A percentile compares a stretch with the other conserved stretches of the same genome.
Conservation (phyloP, 352 stramenopile genomes). For the Pythium plurisporium region DNA sequence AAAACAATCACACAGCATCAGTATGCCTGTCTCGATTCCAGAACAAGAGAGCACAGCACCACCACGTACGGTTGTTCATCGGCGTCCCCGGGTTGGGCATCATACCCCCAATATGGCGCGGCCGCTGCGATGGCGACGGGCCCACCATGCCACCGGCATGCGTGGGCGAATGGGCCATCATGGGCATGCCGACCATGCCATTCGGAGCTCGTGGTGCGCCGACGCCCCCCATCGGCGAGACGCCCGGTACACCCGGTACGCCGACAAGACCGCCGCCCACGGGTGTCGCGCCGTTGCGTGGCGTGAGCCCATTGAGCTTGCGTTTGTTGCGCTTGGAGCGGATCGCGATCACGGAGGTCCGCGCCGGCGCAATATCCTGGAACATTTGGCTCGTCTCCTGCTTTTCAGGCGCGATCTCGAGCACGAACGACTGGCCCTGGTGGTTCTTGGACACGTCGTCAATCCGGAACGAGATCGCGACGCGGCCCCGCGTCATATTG, state of each 20-base stretch:
- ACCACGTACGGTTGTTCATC: conserved; percentile 17
- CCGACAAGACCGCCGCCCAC: background rate
- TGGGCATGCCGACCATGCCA: conserved; percentile 14
- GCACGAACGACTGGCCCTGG: conserved; percentile 92
- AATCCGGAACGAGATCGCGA: conserved; percentile 91
- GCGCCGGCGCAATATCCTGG: conserved; percentile 87
- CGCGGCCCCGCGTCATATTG: conserved; percentile 83
- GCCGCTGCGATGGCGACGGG: conserved; percentile 11
- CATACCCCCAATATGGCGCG: conserved; percentile 14
- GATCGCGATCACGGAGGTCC: conserved; percentile 88
- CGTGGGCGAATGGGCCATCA: conserved; percentile 15
- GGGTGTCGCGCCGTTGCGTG: conserved; percentile 14
- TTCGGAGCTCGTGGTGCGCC: no score
- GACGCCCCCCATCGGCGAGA: no score
- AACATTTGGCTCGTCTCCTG: conserved; percentile 80
- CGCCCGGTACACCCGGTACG: background rate
- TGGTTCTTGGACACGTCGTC: conserved; percentile 98
- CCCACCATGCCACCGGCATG: background rate
- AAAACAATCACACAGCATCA: background rate
- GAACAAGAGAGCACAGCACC: background rate
- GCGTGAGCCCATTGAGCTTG: conserved; percentile 48
- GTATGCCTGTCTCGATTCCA: background rate
- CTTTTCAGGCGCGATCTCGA: conserved; percentile 88
- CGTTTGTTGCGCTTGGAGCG: conserved; percentile 95
- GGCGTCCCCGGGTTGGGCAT: conserved; percentile 2